Base-by-base conservation (phyloP, 2,329 filamentous ascomycete genomes). In the Emergomyces orientalis region DNA sequence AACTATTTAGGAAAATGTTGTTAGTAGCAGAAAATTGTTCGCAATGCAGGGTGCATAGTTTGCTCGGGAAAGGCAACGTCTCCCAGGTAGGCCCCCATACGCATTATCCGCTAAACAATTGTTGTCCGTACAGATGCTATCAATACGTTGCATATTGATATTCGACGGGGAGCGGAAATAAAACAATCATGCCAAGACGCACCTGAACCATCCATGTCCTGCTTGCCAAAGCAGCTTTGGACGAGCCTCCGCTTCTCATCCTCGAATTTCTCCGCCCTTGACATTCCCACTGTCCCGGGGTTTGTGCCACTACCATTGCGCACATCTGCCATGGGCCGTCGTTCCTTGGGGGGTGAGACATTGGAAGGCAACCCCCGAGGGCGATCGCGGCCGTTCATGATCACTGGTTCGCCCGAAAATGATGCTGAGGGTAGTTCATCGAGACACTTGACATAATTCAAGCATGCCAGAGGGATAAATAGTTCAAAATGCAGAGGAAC, bases 211-310 rank as follows among this genome's bases (percentile, higher is more conserved):
- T 96, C 90, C 51, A 85, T 82, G 73, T 97, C 94, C 71, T 87
- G 88, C 80, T 95, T 97, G 75, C 81, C 84, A 80, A 97, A 99
- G 79, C 92, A 97, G 77, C 90, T 96, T 66, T 96, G 89, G 67
- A 96, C 88, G 71, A 99, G 97, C 74, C 94, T 86, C 74, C 86
- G 84, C 82, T 97, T 96, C 82, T 99, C 94, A 73, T 97, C 91
- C 76, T 99, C 94, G 75, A 97, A 99, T 70, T 86, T 85, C 79
- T 96, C 91, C 62, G 93, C 93, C 72, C 77, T 75, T 57, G 75
- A 76, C 72, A 74, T 72, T 34, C 70, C 66, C 27, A 65, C 66
- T 61, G 75, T 70, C 54, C 69, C 71, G n/a, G 71, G 63, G 51
- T 65, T 66, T 45, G 67, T 32, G 34, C 62, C 62, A 22, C 68